These are phyloP conservation scores for Linum usitatissimum DNA, from an alignment of 345 rosid genomes.

Conservation along the genomic window DNA sequence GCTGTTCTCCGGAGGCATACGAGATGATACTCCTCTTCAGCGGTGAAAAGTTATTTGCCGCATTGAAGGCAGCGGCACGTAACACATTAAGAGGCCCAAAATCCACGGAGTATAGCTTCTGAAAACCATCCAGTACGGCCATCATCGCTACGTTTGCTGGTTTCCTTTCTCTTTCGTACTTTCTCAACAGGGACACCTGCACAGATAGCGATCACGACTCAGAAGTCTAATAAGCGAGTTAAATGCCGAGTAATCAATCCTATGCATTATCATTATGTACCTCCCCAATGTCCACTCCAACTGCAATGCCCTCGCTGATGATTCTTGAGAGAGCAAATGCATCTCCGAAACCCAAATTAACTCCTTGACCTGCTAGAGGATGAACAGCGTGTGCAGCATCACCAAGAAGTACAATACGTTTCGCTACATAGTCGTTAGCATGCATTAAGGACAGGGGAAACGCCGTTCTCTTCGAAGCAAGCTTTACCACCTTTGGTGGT, in stretches of 20 bases:
- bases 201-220: neutral
- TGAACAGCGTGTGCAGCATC: conserved; percentile 96
- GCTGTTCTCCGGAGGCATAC: conserved; percentile 70
- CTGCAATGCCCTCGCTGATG: conserved; percentile 64
- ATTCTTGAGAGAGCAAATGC: conserved; percentile 63
- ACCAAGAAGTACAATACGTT: conserved; percentile 62
- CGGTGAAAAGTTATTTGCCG: conserved; percentile 67
- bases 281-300: conserved; percentile 82
- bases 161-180: conserved; percentile 75
- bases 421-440: conserved; percentile 56
- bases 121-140: conserved; percentile 81
- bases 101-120: conserved; percentile 71
- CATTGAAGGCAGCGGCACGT: conserved; percentile 77
- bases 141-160: conserved; percentile 72
- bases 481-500: conserved; percentile 67
- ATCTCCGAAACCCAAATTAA: conserved; percentile 86
- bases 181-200: conserved; percentile 29
- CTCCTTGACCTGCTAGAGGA: conserved; percentile 98
- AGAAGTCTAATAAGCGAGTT: neutral
- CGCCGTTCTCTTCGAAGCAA: conserved; percentile 72
- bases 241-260: neutral
- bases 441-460: conserved; percentile 82
- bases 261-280: conserved; percentile 28
- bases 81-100: conserved; percentile 70
- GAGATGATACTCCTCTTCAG: conserved; percentile 70